Evolutionary conservation across 2,329 filamentous ascomycete species (phyloP), one percentile per base, ranked within the genome.

Genomic region (Cladorrhinum sp.): DNA sequence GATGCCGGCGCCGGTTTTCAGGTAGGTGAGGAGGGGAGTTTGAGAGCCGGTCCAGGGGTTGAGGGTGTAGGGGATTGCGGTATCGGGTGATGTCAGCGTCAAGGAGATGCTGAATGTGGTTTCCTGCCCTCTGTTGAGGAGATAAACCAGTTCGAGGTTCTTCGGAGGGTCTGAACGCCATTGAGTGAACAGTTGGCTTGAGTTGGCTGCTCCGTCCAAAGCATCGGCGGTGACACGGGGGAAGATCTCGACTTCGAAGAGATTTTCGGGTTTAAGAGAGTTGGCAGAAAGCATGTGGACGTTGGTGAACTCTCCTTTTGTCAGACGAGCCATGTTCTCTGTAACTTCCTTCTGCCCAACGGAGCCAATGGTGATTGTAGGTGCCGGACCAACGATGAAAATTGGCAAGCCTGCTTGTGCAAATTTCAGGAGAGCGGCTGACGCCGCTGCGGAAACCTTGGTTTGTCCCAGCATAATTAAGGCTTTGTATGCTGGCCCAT

Each of bases 401-500:
- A 69, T 65, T 9, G 69, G 65, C 48, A 70, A 58, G 0, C 65
- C 65, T 2, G 59, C 61, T 12, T 41, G 12, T 1, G 68, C 67
- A 50, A 71, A 58, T 2, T 53, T 49, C 7, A 67, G 16, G 1
- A 69, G 54, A 2, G 62, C 63, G 10, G 62, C 50, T 3, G 65
- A 64, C 4, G 63, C 62, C 1, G 49, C 32, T 2, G 63, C 55
- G 1, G 60, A 64, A 23, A 68, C 67, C 29, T 57, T 58, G 22
- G 62, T 63, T 56, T 71, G 65, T 32, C 62, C 53, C 50, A 64
- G 64, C 24, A 70, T 20, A 9, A 68, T 58, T 2, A 71, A 36
- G 1, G 67, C 66, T 51, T 67, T 66, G 52, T 69, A 70, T 7
- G 57, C 64, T 1, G 66, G 65, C 1, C 68, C 66, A 13, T 68